A percentile compares a stretch with the other conserved stretches of the same genome.
Conservation (phyloP, 768 basidiomycete species). For the Lactifluus pinguis region DNA sequence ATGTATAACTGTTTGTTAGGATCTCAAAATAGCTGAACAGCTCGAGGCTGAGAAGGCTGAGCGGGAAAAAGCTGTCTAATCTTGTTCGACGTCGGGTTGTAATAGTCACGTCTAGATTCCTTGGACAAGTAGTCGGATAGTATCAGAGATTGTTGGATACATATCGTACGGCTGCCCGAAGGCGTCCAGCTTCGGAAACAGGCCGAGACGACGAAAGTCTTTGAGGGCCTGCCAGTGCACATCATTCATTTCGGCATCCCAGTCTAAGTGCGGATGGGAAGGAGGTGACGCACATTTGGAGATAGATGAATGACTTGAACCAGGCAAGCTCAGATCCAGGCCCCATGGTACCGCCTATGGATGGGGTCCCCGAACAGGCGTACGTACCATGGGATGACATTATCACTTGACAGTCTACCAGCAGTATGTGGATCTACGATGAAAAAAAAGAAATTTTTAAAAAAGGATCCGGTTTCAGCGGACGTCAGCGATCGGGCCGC, state of each 20-base stretch:
- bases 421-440: conserved; percentile 51
- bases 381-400: conserved; percentile 47
- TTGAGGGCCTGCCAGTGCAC: no score
- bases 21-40: conserved; percentile 9
- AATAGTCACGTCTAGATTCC: no score
- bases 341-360: conserved; percentile 43
- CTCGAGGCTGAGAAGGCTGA: neutral
- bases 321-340: conserved; percentile 35
- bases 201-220: no score
- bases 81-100: no score
- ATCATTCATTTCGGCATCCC: no score
- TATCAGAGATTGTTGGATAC: no score
- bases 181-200: no score
- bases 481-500: neutral
- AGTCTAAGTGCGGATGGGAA: no score
- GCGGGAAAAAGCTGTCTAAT: neutral
- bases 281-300: conserved; percentile 53
- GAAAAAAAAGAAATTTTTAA: neutral
- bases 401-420: conserved; percentile 66
- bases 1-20: neutral
- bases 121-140: no score
- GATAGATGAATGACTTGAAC: conserved; percentile 55
- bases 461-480: neutral
- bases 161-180: no score
- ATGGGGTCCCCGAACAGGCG: conserved; percentile 58